These are phyloP conservation scores for Blumeriella jaapii DNA, from an alignment of 2,329 filamentous ascomycete genomes.

Conservation along the genomic window DNA sequence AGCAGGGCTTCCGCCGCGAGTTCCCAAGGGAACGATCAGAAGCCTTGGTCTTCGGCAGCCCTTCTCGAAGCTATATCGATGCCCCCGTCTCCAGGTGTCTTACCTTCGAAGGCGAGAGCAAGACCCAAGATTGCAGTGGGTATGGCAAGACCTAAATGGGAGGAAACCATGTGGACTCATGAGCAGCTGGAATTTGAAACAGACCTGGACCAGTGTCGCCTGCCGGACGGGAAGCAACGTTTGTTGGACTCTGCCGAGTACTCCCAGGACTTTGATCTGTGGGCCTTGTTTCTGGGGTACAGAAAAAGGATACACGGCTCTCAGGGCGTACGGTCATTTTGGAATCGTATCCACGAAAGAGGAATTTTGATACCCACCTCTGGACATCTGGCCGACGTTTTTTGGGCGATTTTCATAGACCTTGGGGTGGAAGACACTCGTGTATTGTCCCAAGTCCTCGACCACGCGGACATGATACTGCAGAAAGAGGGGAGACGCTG, in stretches of 20 bases:
- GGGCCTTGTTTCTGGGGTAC: slow-evolving; percentile 32
- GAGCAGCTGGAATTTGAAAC: slow-evolving; percentile 25
- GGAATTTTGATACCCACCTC: slow-evolving; percentile 30
- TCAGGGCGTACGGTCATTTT: slow-evolving; percentile 32
- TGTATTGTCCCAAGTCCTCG: slow-evolving; percentile 29
- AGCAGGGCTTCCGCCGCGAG: too few species aligned
- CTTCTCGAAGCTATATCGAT: too few species aligned
- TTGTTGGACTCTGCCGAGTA: slow-evolving; percentile 27
- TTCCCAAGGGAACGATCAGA: too few species aligned
- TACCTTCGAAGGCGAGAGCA: neutral
- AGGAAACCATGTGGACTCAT: slow-evolving; percentile 8
- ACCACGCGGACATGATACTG: slow-evolving; percentile 32
- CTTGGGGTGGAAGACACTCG: slow-evolving; percentile 25
- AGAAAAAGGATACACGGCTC: slow-evolving; percentile 31
- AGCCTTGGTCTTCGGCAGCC: too few species aligned
- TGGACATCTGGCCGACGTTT: slow-evolving; percentile 28
- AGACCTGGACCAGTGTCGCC: slow-evolving; percentile 14
- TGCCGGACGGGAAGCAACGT: slow-evolving; percentile 8
- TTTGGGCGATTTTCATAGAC: slow-evolving; percentile 36
- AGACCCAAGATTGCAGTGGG: too few species aligned
- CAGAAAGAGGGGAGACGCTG: slow-evolving; percentile 28
- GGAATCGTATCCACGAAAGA: slow-evolving; percentile 29
- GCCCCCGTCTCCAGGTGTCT: too few species aligned
- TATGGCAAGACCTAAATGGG: slow-evolving; percentile 11
- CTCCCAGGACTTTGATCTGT: slow-evolving; percentile 27